Conservation (phyloP, 805 yeast genomes). For the Ogataea methylovora region DNA sequence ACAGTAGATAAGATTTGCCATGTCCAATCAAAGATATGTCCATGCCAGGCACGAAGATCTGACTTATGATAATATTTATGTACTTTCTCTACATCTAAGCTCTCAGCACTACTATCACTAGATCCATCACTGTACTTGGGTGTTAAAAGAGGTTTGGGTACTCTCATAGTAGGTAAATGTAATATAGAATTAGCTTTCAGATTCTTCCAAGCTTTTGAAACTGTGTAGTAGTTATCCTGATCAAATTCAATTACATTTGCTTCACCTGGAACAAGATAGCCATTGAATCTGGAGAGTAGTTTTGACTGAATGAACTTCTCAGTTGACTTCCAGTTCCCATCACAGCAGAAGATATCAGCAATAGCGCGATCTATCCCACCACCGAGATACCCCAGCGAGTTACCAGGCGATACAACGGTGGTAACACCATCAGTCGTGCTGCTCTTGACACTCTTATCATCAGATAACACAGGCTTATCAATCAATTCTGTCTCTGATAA, state of each 20-base stretch:
- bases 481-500: neutral
- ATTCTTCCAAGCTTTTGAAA: slow-evolving; percentile 22
- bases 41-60: slow-evolving; percentile 5
- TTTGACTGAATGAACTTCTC: slow-evolving; percentile 16
- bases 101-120: neutral
- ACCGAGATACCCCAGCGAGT: slow-evolving; percentile 40
- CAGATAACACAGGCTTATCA: too few species aligned
- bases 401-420: slow-evolving; percentile 44
- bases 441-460: neutral
- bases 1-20: slow-evolving; percentile 27
- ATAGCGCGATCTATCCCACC: slow-evolving; percentile 42
- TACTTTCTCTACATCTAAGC: neutral
- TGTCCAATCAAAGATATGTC: slow-evolving; percentile 28
- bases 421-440: slow-evolving; percentile 10
- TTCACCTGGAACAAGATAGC: slow-evolving; percentile 25
- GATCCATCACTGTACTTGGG: neutral
- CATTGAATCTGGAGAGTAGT: slow-evolving; percentile 12
- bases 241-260: slow-evolving; percentile 24
- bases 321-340: slow-evolving; percentile 9
- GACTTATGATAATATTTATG: slow-evolving; percentile 1
- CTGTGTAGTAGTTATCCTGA: slow-evolving; percentile 7
- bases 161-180: slow-evolving; percentile 34
- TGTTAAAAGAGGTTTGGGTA: slow-evolving; percentile 17
- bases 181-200: slow-evolving; percentile 23
- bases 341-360: slow-evolving; percentile 18